Conservation (phyloP, 352 stramenopile species). For the Globisporangium radiosum region DNA sequence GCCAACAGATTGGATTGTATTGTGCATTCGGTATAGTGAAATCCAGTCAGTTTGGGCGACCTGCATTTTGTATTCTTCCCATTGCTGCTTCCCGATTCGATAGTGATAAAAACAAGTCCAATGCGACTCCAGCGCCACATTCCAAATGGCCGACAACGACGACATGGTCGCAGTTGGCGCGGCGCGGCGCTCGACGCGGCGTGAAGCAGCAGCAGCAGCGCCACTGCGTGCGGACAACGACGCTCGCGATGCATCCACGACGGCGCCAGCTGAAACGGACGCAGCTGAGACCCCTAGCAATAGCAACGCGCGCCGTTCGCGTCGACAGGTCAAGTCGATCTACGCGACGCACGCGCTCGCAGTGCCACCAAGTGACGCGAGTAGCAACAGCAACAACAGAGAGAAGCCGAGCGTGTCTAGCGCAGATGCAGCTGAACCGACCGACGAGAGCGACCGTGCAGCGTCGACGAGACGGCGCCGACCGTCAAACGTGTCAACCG, state of each 20-base stretch:
- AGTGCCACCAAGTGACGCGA: background rate
- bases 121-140: too few species aligned
- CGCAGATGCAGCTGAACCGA: background rate
- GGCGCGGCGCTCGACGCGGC: constrained; percentile 9
- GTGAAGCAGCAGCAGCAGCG: background rate
- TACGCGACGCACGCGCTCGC: constrained; percentile 12
- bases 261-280: background rate
- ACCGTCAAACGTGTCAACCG: background rate
- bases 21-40: too few species aligned
- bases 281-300: background rate
- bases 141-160: constrained; percentile 4
- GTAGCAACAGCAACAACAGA: background rate
- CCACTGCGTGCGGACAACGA: background rate
- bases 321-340: constrained; percentile 22
- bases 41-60: too few species aligned
- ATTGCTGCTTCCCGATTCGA: too few species aligned
- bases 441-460: background rate
- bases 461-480: background rate
- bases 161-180: background rate
- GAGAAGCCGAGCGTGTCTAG: background rate
- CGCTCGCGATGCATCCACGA: background rate
- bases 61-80: too few species aligned
- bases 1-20: too few species aligned
- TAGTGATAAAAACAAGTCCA: too few species aligned
- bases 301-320: constrained; percentile 17